Conservation (phyloP, 306 rosid genomes). For the Carpinus fangiana region DNA sequence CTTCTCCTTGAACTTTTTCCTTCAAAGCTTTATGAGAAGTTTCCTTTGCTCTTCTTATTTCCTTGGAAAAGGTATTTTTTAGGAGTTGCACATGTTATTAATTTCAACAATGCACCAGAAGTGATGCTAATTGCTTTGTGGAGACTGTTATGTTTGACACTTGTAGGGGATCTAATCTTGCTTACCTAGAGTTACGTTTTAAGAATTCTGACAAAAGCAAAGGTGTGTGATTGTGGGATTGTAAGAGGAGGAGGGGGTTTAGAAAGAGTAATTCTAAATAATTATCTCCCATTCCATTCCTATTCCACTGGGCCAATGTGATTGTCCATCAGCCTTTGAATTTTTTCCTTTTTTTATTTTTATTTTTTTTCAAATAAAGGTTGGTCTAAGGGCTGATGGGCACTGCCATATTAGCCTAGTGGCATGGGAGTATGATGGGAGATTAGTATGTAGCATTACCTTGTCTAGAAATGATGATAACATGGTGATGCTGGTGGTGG, state of each 20-base stretch:
- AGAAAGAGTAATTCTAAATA: no score
- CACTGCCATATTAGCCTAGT: no score
- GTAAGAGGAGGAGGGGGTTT: background rate
- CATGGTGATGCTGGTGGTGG: no score
- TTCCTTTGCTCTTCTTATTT: background rate
- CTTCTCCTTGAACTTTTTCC: background rate
- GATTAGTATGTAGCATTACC: no score
- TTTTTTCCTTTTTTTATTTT: no score
- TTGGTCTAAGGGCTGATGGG: no score
- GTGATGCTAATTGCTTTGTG: background rate
- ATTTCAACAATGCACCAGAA: background rate
- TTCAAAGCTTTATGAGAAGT: background rate
- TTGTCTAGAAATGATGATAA: no score
- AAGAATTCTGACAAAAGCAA: background rate
- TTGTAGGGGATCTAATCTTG: background rate
- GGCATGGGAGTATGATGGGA: no score
- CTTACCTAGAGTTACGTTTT: background rate
- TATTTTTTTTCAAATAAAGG: no score
- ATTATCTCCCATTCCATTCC: no score
- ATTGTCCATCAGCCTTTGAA: no score
- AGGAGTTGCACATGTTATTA: background rate
- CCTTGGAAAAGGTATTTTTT: background rate
- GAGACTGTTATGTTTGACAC: background rate
- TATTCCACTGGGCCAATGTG: no score
- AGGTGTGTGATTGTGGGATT: background rate